Evolutionary conservation across 1,284 basidiomycete genomes (phyloP).

Genomic region (Bothia castanella): DNA sequence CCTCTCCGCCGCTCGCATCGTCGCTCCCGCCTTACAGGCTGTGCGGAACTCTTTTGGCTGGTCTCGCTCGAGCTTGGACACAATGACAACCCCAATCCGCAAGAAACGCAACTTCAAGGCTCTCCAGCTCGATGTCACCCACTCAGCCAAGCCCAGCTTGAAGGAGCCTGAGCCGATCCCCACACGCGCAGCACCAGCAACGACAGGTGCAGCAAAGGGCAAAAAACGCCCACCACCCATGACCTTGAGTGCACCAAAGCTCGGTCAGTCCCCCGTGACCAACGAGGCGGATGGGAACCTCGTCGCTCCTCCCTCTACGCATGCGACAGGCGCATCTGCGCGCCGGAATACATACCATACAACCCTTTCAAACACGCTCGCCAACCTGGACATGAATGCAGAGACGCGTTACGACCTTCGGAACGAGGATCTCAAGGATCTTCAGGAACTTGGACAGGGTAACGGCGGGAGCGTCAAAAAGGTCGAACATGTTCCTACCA

Average conservation of each 20-base stretch:
- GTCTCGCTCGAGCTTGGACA: conserved; percentile 3
- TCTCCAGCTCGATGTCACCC: conserved; percentile 58
- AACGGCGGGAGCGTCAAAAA: conserved; percentile 97
- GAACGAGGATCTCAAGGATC: conserved; percentile 78
- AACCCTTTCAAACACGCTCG: conserved; percentile 69
- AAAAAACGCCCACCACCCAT: conserved; percentile 65
- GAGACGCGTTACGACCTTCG: conserved; percentile 74
- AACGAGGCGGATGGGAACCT: conserved; percentile 38
- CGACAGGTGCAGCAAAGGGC: conserved; percentile 34
- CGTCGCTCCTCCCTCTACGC: conserved; percentile 40
- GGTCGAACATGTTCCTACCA: conserved; percentile 89
- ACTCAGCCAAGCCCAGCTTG: conserved; percentile 37
- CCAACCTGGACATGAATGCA: conserved; percentile 69
- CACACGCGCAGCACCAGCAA: conserved; percentile 35
- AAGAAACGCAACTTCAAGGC: conserved; percentile 82
- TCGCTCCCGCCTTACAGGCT: conserved; percentile 3
- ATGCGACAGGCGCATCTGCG: conserved; percentile 39
- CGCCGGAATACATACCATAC: conserved; percentile 65
- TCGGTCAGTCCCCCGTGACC: conserved; percentile 42
- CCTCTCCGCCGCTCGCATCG: conserved; percentile 14
- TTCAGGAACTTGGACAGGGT: conserved; percentile 91
- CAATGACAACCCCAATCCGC: conserved; percentile 51
- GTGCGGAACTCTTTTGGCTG: neutral
- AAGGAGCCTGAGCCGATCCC: conserved; percentile 39
- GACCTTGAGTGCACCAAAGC: conserved; percentile 46